These are phyloP conservation scores for Massariosphaeria phaeospora DNA, from an alignment of 495 filamentous ascomycete genomes.

Conservation along the genomic window DNA sequence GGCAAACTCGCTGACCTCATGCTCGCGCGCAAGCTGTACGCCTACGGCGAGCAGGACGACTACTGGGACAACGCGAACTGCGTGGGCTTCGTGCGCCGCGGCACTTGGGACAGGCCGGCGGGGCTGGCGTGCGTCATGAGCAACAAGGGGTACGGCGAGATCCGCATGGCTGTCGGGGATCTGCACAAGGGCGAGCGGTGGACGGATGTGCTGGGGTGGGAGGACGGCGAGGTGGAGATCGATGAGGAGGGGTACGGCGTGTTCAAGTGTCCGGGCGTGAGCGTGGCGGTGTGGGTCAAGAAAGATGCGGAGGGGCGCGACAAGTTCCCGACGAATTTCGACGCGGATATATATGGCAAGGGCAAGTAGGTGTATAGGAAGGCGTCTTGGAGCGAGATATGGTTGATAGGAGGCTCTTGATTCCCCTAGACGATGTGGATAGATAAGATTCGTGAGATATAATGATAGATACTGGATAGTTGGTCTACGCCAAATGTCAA, in stretches of 20 bases:
- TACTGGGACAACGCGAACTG: constrained; percentile 64
- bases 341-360: constrained; percentile 35
- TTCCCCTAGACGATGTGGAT: too few relatives aligned
- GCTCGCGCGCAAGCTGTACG: constrained; percentile 62
- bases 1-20: constrained; percentile 57
- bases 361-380: too few relatives aligned
- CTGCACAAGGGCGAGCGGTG: constrained; percentile 38
- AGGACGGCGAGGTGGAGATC: constrained; percentile 35
- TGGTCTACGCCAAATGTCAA: too few relatives aligned
- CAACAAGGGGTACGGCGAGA: constrained; percentile 29
- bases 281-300: constrained; percentile 37
- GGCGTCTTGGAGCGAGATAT: too few relatives aligned
- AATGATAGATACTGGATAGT: too few relatives aligned
- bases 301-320: constrained; percentile 36
- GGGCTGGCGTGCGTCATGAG: constrained; percentile 40
- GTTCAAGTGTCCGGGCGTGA: constrained; percentile 34
- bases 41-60: constrained; percentile 62
- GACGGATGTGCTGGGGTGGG: constrained; percentile 37
- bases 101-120: constrained; percentile 38
- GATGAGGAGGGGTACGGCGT: constrained; percentile 38
- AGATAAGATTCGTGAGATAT: too few relatives aligned
- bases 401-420: too few relatives aligned
- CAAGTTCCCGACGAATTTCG: constrained; percentile 38
- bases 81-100: constrained; percentile 65
- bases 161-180: constrained; percentile 37